Evolutionary conservation across 108 stramenopile species (phyloP), one percentile per base, ranked within the genome.

Genomic region (Nitzschia sp.): DNA sequence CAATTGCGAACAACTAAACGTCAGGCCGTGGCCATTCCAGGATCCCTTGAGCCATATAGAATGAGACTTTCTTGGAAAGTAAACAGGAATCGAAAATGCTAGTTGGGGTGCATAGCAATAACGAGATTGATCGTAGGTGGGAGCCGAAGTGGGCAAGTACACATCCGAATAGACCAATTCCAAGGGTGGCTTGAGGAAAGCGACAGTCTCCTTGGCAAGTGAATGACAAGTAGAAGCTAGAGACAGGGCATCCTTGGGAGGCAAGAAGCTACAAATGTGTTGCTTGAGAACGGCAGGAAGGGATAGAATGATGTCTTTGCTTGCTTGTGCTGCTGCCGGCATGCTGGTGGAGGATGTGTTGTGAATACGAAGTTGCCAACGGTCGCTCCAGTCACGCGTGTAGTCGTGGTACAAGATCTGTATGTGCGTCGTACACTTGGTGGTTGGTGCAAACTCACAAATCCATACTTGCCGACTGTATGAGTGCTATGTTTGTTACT

Each of bases 281-380:
- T 39, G 57, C 11, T 58, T 39, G 14, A 58, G 26, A 14, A 40
- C 57, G 12, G 57, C 10, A 6, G 57, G 57, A 58, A 58, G 57
- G 38, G 37, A 39, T n/a, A 7, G 5, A 11, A 34, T 38, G 12
- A 15, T 39, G 38, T 14, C 40, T 12, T 1, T 3, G 8, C 21
- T 54, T 3, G 29, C 1, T 34, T 34, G 3, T 34, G 29, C 29
- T 34, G 29, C 29, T 34, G 29, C 29, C 5, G 29, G 5, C 29
- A 34, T 34, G 29, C 5, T 34, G 29, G 29, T 3, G 29, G 29
- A 34, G 29, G 29, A 5, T 34, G 29, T 34, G 29, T 34, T 1
- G 29, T 34, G n/a, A n/a, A n/a, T n/a, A n/a, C n/a, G n/a, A n/a
- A n/a, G n/a, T n/a, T n/a, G n/a, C n/a, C n/a, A n/a, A n/a, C n/a